Evolutionary conservation across 441 rosid genomes (phyloP), one percentile per base, ranked within the genome.

Genomic region (Bocquillonia castaneifolia): DNA sequence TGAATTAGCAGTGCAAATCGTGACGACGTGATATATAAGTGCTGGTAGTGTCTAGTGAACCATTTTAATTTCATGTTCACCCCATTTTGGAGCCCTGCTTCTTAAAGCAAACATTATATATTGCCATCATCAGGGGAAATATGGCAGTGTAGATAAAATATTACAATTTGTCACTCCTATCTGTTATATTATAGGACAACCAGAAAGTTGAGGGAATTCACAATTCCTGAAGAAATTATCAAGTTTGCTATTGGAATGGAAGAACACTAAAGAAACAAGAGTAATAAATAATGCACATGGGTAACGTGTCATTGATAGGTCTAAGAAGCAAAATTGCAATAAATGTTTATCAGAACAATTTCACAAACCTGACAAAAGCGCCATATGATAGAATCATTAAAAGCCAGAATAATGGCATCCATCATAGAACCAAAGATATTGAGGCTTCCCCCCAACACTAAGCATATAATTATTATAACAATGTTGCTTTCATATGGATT

Each of bases 221-320:
- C 39, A 58, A 55, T 44, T 63, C 22, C 57, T 40, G n/a, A 52
- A 72, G 47, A n/a, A n/a, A n/a, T 20, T 58, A 10, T 40, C 58
- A 68, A 67, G 64, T 14, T 2, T 20, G 74, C 45, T 40, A 53
- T 48, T 31, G 66, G 47, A 47, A 64, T n/a, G n/a, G 37, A 23
- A 25, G 23, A 51, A 57, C 29, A 42, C 48, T 22, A 63, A 72
- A 56, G 26, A 55, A 62, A 14, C 58, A 76, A 61, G 58, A 34
- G 72, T 55, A 59, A 77, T 75, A 75, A 79, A 77, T 73, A 68
- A 56, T 69, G 80, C 81, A 75, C 80, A 83, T 75, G 87, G 83
- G 78, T 64, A 60, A 60, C 18, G 62, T 57, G 79, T 44, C 59
- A 61, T 14, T 31, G 28, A 69, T 48, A 61, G 47, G 52, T 69